Evolutionary conservation across 306 rosid species (phyloP).

Genomic region (Vachellia pachyceras): DNA sequence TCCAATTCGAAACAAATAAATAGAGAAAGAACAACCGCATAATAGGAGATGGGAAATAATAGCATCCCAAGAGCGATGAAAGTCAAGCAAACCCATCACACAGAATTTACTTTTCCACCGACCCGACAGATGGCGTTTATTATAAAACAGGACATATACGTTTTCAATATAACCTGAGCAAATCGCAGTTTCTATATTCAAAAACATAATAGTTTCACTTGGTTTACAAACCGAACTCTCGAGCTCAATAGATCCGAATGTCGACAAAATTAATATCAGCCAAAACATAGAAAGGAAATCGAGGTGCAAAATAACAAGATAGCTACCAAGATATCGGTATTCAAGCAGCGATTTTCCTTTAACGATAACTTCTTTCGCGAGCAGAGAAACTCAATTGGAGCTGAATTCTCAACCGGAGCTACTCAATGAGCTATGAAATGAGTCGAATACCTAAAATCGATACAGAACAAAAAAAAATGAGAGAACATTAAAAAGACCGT

Average conservation of each 20-base stretch:
- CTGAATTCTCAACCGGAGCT: constrained; percentile 40
- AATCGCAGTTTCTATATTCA: background rate
- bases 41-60: constrained; percentile 1
- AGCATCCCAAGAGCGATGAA: constrained; percentile 28
- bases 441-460: constrained; percentile 48
- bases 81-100: constrained; percentile 26
- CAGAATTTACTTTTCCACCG: constrained; percentile 40
- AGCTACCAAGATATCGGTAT: constrained; percentile 50
- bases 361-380: constrained; percentile 29
- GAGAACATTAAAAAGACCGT: background rate
- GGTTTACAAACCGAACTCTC: constrained; percentile 21
- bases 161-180: constrained; percentile 25
- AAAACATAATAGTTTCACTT: background rate
- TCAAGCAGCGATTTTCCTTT: constrained; percentile 29
- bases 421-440: constrained; percentile 43
- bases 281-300: constrained; percentile 21
- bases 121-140: constrained; percentile 38
- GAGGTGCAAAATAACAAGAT: constrained; percentile 17
- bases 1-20: constrained; percentile 42
- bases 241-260: constrained; percentile 31
- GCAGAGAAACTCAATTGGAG: constrained; percentile 34
- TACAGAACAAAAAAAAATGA: background rate
- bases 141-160: constrained; percentile 31
- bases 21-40: constrained; percentile 17
- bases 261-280: constrained; percentile 23